Conservation (phyloP, 176 grass and related monocot species). For the Aegilops sharonensis region DNA sequence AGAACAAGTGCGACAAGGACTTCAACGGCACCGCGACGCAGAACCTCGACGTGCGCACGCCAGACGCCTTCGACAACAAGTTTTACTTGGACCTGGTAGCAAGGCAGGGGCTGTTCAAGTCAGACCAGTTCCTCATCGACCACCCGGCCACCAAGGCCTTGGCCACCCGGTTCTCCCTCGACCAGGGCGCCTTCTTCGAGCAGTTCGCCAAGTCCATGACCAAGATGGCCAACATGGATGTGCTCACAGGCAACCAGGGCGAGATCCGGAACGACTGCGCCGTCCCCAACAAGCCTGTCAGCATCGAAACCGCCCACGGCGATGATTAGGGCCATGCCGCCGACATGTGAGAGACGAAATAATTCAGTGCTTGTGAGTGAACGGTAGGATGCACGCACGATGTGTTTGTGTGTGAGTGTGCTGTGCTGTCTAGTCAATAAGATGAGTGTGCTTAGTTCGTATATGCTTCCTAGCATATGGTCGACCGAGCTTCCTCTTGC, state of each 20-base stretch:
- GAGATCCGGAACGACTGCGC: constrained; percentile 44
- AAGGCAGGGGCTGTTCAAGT: constrained; percentile 32
- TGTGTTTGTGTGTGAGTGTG: too few relatives aligned
- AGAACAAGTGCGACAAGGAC: constrained; percentile 8
- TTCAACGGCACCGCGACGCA: not conserved
- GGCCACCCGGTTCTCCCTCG: constrained; percentile 24
- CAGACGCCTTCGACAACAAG: constrained; percentile 50
- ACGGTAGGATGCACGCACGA: too few relatives aligned
- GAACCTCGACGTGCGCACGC: constrained; percentile 32
- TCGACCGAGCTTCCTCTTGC: too few relatives aligned
- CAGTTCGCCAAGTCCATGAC: constrained; percentile 44
- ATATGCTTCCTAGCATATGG: too few relatives aligned
- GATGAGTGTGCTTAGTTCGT: too few relatives aligned
- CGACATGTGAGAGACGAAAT: not conserved
- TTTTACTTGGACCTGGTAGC: constrained; percentile 50
- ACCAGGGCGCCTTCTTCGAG: constrained; percentile 44
- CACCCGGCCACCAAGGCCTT: constrained; percentile 17
- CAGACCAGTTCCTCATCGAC: constrained; percentile 38
- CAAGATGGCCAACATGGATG: constrained; percentile 44
- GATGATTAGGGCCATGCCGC: not conserved
- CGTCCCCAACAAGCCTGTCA: not conserved
- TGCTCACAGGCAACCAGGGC: constrained; percentile 31
- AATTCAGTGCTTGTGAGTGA: not conserved
- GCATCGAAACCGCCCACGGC: not conserved
- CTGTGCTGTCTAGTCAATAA: too few relatives aligned